Percentiles rank a stretch among this genome's conserved stretches.
These are phyloP conservation scores for Naematelia aurantialba DNA, from an alignment of 768 basidiomycete genomes.

Conservation along the genomic window DNA sequence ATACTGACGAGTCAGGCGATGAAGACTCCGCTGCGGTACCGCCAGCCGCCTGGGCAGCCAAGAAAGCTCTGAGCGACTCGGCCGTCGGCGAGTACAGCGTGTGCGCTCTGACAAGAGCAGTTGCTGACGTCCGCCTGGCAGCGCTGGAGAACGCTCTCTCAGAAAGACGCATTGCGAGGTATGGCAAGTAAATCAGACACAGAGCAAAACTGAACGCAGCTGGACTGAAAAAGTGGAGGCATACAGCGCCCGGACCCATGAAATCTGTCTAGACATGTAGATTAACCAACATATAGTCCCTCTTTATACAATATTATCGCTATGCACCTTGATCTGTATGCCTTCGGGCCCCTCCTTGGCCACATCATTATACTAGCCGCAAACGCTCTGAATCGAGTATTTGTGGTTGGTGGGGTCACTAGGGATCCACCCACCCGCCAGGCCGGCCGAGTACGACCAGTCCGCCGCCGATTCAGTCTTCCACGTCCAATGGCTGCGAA, in stretches of 20 bases:
- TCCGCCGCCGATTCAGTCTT: constrained; percentile 63
- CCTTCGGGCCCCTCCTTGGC: too few relatives aligned
- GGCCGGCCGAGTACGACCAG: constrained; percentile 82
- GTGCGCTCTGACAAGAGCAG: constrained; percentile 6
- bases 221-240: not conserved
- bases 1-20: too few relatives aligned
- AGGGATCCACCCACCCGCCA: constrained; percentile 81
- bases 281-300: too few relatives aligned
- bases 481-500: constrained; percentile 48
- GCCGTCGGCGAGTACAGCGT: constrained; percentile 33
- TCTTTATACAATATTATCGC: too few relatives aligned
- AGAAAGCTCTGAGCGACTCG: constrained; percentile 10
- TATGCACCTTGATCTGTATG: too few relatives aligned
- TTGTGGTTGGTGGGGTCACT: constrained; percentile 55
- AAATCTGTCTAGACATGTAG: too few relatives aligned
- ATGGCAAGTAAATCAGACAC: not conserved
- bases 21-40: too few relatives aligned
- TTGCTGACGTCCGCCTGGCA: not conserved
- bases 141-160: not conserved
- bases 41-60: too few relatives aligned
- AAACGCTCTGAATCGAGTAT: constrained; percentile 64
- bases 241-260: not conserved
- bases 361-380: too few relatives aligned
- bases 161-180: not conserved
- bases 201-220: not conserved